Percentiles rank a stretch among this genome's conserved stretches.
These are phyloP conservation scores for Clonostachys solani DNA, from an alignment of 2,329 filamentous ascomycete genomes.

Conservation along the genomic window DNA sequence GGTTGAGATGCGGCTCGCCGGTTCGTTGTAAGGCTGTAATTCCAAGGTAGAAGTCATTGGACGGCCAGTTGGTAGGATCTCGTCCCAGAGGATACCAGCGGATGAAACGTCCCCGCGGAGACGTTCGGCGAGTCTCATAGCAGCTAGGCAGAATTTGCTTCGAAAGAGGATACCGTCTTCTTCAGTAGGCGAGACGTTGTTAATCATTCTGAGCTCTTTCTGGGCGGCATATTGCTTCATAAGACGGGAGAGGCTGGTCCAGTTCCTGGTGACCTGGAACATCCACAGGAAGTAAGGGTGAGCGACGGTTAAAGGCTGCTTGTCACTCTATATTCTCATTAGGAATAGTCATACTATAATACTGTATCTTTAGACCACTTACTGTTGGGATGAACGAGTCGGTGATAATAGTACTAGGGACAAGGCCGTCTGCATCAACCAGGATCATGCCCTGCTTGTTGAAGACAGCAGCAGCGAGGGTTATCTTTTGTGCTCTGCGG, in stretches of 20 bases:
- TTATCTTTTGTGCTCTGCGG: conserved; percentile 58
- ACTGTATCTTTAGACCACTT: conserved; percentile 5
- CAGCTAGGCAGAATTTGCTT: conserved; percentile 79
- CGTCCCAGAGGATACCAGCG: conserved; percentile 69
- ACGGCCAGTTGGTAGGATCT: conserved; percentile 64
- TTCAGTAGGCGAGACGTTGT: neutral
- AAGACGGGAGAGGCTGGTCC: conserved; percentile 63
- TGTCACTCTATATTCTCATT: conserved; percentile 31
- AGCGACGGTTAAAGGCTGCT: conserved; percentile 70
- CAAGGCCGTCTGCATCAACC: conserved; percentile 63
- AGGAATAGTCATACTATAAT: neutral
- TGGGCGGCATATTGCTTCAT: neutral
- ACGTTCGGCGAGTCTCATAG: conserved; percentile 65
- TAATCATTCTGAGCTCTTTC: neutral
- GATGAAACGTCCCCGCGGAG: conserved; percentile 59
- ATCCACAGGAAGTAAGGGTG: conserved; percentile 87
- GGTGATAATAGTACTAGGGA: conserved; percentile 74
- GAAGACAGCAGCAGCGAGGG: conserved; percentile 59
- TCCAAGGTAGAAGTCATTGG: neutral
- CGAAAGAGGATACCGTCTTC: conserved; percentile 57
- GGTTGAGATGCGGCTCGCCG: no score
- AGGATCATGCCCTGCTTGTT: conserved; percentile 62
- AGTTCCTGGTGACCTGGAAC: conserved; percentile 75
- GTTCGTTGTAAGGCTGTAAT: no score
- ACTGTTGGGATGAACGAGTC: conserved; percentile 68